These are phyloP conservation scores for Talaromyces piceae DNA, from an alignment of 2,329 filamentous ascomycete species.

Conservation along the genomic window DNA sequence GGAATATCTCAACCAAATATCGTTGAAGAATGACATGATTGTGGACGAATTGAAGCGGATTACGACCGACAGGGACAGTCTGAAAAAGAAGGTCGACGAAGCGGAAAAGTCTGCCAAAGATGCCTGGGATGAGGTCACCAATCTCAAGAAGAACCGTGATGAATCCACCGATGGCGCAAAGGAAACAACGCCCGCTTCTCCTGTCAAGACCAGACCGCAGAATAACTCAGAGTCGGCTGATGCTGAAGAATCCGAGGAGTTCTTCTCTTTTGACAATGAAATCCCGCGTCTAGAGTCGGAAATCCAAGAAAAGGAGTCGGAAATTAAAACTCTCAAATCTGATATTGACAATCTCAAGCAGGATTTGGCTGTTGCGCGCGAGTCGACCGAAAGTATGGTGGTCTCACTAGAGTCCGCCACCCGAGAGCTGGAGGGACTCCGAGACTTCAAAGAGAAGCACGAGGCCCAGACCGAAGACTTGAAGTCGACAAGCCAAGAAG, in stretches of 20 bases:
- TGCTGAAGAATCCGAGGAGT: conserved; percentile 53
- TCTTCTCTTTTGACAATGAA: conserved; percentile 90
- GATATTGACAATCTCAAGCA: conserved; percentile 62
- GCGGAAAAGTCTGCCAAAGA: conserved; percentile 56
- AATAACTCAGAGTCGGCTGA: conserved; percentile 24
- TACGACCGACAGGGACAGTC: conserved; percentile 68
- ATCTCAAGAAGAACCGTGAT: conserved; percentile 38
- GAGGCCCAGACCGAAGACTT: conserved; percentile 41
- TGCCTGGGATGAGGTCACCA: conserved; percentile 57
- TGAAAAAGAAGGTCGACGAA: conserved; percentile 69
- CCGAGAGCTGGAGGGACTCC: conserved; percentile 52
- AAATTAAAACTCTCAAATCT: conserved; percentile 62
- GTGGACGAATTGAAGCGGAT: conserved; percentile 88
- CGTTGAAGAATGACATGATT: conserved; percentile 81
- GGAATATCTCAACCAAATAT: conserved; percentile 85
- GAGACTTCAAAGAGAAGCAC: conserved; percentile 45
- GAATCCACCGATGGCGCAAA: conserved; percentile 21
- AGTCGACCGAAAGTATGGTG: conserved; percentile 61
- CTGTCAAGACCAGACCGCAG: conserved; percentile 12
- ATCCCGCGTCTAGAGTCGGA: conserved; percentile 73
- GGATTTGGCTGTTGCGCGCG: conserved; percentile 63
- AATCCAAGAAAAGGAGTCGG: conserved; percentile 59
- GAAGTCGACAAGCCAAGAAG: conserved; percentile 33
- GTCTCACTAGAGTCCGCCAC: conserved; percentile 60
- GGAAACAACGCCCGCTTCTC: conserved; percentile 8